Evolutionary conservation across 2,329 filamentous ascomycete genomes (phyloP).

Genomic region (Periconia sp.): DNA sequence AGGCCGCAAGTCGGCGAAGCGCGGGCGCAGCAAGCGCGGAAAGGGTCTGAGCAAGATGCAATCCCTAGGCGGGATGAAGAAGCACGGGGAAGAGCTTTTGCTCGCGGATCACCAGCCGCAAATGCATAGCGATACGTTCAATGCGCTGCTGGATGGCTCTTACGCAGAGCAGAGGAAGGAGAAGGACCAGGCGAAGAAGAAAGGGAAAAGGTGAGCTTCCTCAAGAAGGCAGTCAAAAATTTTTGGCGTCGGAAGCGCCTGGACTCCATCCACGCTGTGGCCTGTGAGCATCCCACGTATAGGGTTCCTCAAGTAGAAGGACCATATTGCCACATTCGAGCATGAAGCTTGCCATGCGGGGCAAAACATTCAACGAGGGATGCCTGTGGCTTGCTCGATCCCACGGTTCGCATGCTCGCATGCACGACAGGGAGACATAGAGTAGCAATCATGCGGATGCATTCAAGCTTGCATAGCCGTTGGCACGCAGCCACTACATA

Average conservation of each 20-base stretch:
- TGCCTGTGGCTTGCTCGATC: no score
- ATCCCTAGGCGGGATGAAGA: conserved; percentile 4
- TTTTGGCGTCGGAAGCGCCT: no score
- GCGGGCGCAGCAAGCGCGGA: background rate
- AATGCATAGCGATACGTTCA: conserved; percentile 33
- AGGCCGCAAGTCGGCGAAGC: conserved; percentile 1
- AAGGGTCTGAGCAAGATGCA: conserved; percentile 1
- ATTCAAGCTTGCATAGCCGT: background rate
- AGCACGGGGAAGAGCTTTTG: conserved; percentile 14
- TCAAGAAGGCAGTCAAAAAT: no score
- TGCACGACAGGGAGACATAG: conserved; percentile 2
- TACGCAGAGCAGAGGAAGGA: conserved; percentile 18
- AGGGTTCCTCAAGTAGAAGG: no score
- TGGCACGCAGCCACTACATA: background rate
- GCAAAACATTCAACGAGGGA: no score
- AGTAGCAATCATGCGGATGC: background rate
- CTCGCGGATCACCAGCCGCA: conserved; percentile 21
- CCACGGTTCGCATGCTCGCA: no score
- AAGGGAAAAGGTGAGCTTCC: conserved; percentile 9
- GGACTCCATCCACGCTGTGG: no score
- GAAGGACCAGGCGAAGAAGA: conserved; percentile 11
- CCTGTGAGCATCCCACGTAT: no score
- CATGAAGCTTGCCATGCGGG: no score
- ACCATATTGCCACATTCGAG: no score
- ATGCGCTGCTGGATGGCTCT: conserved; percentile 25